Percentiles rank a stretch among this genome's conserved stretches.
phyloP scores from a whole-genome alignment of 805 yeast genomes.

The Saccharomycopsis amapae region DNA sequence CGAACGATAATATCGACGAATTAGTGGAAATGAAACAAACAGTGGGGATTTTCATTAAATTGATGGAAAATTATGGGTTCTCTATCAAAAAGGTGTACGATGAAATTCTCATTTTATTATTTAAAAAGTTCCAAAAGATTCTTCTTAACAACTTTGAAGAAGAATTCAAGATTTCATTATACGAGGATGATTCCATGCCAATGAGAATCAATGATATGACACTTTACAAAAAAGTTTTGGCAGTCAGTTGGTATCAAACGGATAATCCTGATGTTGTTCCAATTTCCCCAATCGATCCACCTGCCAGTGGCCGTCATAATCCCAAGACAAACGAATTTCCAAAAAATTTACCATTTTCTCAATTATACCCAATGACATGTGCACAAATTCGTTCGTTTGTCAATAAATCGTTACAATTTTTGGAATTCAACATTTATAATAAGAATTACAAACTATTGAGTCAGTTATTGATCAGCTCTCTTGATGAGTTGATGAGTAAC shows the following conservation, averaged over 20 bases:
- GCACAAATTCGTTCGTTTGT: conserved; percentile 63
- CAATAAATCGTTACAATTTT: conserved; percentile 54
- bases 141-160: conserved; percentile 47
- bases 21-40: conserved; percentile 51
- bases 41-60: conserved; percentile 65
- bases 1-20: conserved; percentile 38
- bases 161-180: conserved; percentile 56
- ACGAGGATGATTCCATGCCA: conserved; percentile 86
- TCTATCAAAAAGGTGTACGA: conserved; percentile 54
- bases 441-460: conserved; percentile 55
- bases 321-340: conserved; percentile 38
- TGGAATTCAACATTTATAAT: conserved; percentile 57
- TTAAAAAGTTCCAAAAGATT: conserved; percentile 53
- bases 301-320: conserved; percentile 16
- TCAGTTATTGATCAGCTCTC: conserved; percentile 47
- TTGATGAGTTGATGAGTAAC: conserved; percentile 63
- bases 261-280: conserved; percentile 29
- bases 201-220: conserved; percentile 54
- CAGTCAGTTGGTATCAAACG: conserved; percentile 62
- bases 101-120: conserved; percentile 44
- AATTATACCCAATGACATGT: conserved; percentile 82
- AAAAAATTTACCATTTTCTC: conserved; percentile 76
- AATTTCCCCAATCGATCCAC: conserved; percentile 19
- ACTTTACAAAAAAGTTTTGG: conserved; percentile 56
- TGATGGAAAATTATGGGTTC: conserved; percentile 67